Base-by-base conservation (phyloP, 2,329 filamentous ascomycete genomes). In the Exophiala calicioides region DNA sequence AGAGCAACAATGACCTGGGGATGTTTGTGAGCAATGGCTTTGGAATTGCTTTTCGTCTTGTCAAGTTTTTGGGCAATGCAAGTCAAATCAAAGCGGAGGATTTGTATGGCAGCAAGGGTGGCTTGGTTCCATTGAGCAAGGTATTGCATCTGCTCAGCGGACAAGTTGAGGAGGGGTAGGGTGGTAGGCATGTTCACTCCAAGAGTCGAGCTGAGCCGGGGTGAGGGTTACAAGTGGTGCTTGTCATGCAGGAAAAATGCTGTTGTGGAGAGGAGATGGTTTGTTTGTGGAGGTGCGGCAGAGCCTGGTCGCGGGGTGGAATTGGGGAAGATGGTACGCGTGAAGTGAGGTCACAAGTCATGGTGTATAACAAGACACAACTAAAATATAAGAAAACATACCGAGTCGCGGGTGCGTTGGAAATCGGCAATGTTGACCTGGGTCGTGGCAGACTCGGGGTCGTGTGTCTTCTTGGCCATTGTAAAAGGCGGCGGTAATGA, bases 361-460 rank as follows among this genome's bases (percentile, higher is more conserved):
- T 34, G 26, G 35, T 16, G 23, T 6, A 12, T 23, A 19, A 44
- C 21, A 32, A 26, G 41, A 38, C 15, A 50, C 44, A 55, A 47
- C 46, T 44, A 35, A 44, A 46, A 27, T 31, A 15, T 33, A 46
- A 12, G n/a, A n/a, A n/a, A 37, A 74, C 86, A 79, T 83, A 94
- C 89, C 65, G 82, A 84, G 66, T 94, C 88, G 62, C 88, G 81
- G 37, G 90, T 88, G 63, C 84, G 78, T 51, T 88, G 78, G 66
- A 91, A 91, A 67, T 88, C 85, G 48, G 88, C 84, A 47, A 86
- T 77, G 52, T 88, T 71, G 56, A 74, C 68, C 27, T 50, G 38
- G 12, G 53, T 55, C 9, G 58, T 60, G 16, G 49, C 56, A 26
- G 49, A 52, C 39, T 59, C 56, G 26, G 60, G 57, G 39, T 71